phyloP scores from a whole-genome alignment of 202 grass and related monocot species.

The Cymbopogon flexuosus region DNA sequence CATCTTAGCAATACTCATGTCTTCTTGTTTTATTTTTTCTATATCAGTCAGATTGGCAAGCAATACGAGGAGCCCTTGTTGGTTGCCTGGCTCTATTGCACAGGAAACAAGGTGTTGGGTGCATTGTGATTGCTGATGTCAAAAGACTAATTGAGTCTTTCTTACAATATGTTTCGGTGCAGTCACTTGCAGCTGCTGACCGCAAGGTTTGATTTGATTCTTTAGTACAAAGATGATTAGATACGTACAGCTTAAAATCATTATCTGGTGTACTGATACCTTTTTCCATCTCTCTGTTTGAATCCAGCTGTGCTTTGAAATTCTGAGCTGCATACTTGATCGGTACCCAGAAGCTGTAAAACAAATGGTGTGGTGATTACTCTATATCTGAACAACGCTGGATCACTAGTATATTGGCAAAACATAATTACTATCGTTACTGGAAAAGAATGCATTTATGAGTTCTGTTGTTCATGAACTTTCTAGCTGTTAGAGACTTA shows the following conservation, averaged over 20 bases:
- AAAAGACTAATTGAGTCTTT: slow-evolving; percentile 70
- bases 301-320: slow-evolving; percentile 74
- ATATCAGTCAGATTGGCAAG: slow-evolving; percentile 89
- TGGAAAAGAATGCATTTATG: slow-evolving; percentile 8
- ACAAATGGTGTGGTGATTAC: slow-evolving; percentile 51
- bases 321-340: slow-evolving; percentile 63
- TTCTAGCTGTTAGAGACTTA: not conserved
- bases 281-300: slow-evolving; percentile 32
- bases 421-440: slow-evolving; percentile 21
- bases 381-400: slow-evolving; percentile 21
- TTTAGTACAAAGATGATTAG: slow-evolving; percentile 24
- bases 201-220: slow-evolving; percentile 68
- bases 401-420: slow-evolving; percentile 19
- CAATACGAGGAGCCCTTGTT: slow-evolving; percentile 67
- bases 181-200: slow-evolving; percentile 64
- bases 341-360: slow-evolving; percentile 53
- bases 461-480: slow-evolving; percentile 11
- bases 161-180: slow-evolving; percentile 58
- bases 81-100: slow-evolving; percentile 76
- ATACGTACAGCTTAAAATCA: slow-evolving; percentile 16
- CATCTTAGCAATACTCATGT: not conserved
- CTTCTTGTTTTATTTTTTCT: slow-evolving; percentile 13
- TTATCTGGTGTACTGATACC: slow-evolving; percentile 19
- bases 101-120: slow-evolving; percentile 60
- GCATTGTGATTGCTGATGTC: slow-evolving; percentile 48